phyloP scores from a whole-genome alignment of 768 basidiomycete genomes.

The Candolleomyces efflorescens region DNA sequence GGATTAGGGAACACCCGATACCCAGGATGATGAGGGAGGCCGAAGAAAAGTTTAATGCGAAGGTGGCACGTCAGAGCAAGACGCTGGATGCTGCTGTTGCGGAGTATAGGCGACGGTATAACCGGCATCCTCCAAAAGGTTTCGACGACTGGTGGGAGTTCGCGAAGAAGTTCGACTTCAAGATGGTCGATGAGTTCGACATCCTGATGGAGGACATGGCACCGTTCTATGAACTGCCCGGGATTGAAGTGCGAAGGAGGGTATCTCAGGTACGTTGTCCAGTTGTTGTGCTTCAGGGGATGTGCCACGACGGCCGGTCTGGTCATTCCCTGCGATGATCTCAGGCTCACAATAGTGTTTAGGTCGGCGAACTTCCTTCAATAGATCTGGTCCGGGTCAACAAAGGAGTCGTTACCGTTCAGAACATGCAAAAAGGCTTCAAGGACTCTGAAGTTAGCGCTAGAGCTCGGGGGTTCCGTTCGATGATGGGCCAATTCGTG shows the following conservation, averaged over 20 bases:
- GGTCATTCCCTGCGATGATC: background rate
- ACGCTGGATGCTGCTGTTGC: conserved; percentile 72
- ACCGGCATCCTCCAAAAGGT: conserved; percentile 77
- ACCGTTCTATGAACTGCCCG: conserved; percentile 78
- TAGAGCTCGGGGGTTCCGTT: conserved; percentile 71
- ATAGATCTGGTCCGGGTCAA: conserved; percentile 84
- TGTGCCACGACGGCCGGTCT: background rate
- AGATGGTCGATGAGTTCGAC: conserved; percentile 90
- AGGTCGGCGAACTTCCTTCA: conserved; percentile 77
- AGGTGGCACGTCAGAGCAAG: conserved; percentile 73
- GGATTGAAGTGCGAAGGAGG: conserved; percentile 66
- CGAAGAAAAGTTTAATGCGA: conserved; percentile 61
- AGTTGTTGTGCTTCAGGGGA: background rate
- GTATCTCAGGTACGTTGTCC: conserved; percentile 43
- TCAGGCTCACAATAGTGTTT: background rate
- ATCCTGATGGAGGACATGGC: conserved; percentile 71
- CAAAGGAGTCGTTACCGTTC: conserved; percentile 53
- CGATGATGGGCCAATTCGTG: conserved; percentile 71
- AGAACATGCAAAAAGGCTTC: conserved; percentile 56
- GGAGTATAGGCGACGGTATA: conserved; percentile 80
- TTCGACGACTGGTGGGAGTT: conserved; percentile 92
- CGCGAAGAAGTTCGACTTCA: conserved; percentile 63
- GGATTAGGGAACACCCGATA: conserved; percentile 64
- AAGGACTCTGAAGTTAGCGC: conserved; percentile 69
- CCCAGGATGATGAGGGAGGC: conserved; percentile 80